Percentiles rank a stretch among this genome's conserved stretches.
Conservation (phyloP, 495 filamentous ascomycete genomes). For the Tuber calosporum region DNA sequence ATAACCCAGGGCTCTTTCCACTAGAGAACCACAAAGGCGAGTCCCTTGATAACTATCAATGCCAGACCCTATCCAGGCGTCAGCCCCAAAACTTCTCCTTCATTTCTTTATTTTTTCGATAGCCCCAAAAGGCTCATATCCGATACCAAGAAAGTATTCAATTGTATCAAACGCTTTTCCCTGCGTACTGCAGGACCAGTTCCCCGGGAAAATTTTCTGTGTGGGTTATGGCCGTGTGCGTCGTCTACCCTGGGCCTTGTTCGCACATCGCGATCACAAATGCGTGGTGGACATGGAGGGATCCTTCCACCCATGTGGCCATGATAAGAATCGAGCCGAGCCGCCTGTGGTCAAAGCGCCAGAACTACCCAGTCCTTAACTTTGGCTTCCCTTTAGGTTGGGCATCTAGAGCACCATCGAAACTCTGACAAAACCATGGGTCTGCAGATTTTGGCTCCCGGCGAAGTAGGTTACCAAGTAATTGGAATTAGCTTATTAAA, state of each 20-base stretch:
- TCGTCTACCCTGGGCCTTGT: background rate
- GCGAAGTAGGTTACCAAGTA: background rate
- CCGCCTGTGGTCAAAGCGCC: background rate
- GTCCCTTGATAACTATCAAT: background rate
- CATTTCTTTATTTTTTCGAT: background rate
- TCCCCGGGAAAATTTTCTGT: background rate
- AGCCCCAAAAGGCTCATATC: background rate
- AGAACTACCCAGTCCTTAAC: background rate
- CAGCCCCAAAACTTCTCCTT: background rate
- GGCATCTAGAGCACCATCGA: background rate
- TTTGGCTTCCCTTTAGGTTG: background rate
- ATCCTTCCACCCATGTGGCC: background rate
- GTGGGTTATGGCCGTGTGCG: background rate
- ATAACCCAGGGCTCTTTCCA: background rate
- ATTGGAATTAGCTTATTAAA: background rate
- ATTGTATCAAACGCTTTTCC: background rate
- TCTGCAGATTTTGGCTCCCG: background rate
- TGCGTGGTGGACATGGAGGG: background rate
- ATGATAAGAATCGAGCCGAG: slow-evolving; percentile 3
- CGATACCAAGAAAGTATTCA: background rate
- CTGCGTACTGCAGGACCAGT: background rate
- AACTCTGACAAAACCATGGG: background rate
- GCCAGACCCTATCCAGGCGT: background rate
- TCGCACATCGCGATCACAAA: background rate
- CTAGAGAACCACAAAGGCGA: background rate